Evolutionary conservation across 768 basidiomycete genomes (phyloP), one percentile per base, ranked within the genome.

Genomic region (Amanita subjunquillea): DNA sequence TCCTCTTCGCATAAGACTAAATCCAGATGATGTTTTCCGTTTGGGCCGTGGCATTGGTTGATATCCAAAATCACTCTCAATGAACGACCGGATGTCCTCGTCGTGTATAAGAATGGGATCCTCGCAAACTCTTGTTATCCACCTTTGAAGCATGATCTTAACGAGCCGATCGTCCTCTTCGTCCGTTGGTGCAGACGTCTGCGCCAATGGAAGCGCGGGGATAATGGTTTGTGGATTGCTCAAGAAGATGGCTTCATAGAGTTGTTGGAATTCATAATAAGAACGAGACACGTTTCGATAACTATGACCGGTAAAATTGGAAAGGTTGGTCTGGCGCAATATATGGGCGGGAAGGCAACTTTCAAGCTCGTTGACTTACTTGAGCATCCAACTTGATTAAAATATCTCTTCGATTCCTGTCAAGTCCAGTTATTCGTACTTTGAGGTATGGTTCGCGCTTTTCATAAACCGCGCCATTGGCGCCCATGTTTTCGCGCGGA

Each of bases 101-200:
- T 98, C 95, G 51, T 83, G 72, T 38, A 91, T 70, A 29, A 97
- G 68, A 50, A 96, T 90, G 2, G 84, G 82, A 64, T 98, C 92
- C 63, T 94, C 92, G 69, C 88, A 95, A 30, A 98, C 82, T 52
- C 96, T 75, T 9, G 89, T 83, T 50, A 96, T 78, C 95, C 96
- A 99, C 55, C 90, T 74, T 67, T 98, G 96, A 20, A 98, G 74
- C 79, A 94, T 91, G 55, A 94, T 87, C 64, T 87, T 87, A 30
- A 99, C 91, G 2, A 99, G 76, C 17, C 96, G 79, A 65, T 98
- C 96, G 66, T 99, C 96, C 68, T 98, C 96, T 69, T 98, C 96
- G 62, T 98, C 96, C 10, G 91, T 93, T 23, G 91, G 87, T 2
- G 96, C 96, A 10, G 94, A 97, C 0, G 94, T 97, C 58, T 95